Evolutionary conservation across 225 moss, liverwort and hornwort species (phyloP).

Genomic region (Sphagnum tenellum): DNA sequence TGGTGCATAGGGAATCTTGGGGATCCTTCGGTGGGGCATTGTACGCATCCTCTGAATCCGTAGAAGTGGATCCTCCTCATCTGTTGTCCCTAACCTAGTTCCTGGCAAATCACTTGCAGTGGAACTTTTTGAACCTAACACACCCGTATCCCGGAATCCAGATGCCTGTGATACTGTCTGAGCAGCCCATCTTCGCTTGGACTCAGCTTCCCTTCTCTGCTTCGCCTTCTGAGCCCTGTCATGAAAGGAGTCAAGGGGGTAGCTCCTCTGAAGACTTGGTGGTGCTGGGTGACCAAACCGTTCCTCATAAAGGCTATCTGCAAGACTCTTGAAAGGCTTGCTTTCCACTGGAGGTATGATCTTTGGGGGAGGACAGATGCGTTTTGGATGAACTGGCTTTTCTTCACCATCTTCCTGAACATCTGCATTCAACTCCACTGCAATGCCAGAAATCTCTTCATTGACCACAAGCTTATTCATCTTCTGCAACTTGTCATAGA

Average conservation of each 20-base stretch:
- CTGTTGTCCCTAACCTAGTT: background rate
- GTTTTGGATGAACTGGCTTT: background rate
- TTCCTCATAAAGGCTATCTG: slow-evolving; percentile 47
- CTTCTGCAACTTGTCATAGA: slow-evolving; percentile 28
- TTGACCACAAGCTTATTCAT: slow-evolving; percentile 31
- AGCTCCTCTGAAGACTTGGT: slow-evolving; percentile 32
- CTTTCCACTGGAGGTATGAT: slow-evolving; percentile 1
- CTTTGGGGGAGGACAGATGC: background rate
- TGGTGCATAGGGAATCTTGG: slow-evolving; percentile 1
- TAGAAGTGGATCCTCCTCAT: background rate
- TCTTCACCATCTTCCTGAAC: slow-evolving; percentile 8
- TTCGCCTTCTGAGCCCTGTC: slow-evolving; percentile 48
- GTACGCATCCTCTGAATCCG: background rate
- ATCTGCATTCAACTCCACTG: no score
- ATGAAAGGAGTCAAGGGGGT: slow-evolving; percentile 46
- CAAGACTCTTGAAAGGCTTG: slow-evolving; percentile 39
- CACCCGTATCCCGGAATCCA: background rate
- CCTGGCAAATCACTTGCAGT: background rate
- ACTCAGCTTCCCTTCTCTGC: slow-evolving; percentile 28
- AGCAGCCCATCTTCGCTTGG: slow-evolving; percentile 2
- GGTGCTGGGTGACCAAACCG: slow-evolving; percentile 49
- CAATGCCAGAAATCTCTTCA: slow-evolving; percentile 9
- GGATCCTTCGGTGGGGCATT: background rate
- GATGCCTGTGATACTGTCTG: background rate
- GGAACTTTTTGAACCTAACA: slow-evolving; percentile 5